Evolutionary conservation across 2,329 filamentous ascomycete species (phyloP), one percentile per base, ranked within the genome.

Genomic region (Hypomyces rosellus): DNA sequence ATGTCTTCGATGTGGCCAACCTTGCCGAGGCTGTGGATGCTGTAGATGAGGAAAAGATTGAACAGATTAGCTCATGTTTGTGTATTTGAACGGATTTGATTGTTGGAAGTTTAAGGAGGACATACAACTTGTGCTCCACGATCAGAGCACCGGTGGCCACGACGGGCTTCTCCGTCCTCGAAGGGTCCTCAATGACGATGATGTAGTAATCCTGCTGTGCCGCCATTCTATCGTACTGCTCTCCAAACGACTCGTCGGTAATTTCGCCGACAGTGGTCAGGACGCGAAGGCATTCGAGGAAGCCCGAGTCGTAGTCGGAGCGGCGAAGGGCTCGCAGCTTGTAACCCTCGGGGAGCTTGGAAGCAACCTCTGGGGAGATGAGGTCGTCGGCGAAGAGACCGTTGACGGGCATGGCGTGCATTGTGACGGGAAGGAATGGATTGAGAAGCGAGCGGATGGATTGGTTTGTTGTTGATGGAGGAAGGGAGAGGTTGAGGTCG

Each of bases 1-100:
- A 99, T 96, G 67, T 99, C 93, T 70, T 97, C 93, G 69, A 97
- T 96, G 71, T 97, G 93, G 12, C 92, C 93, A 22, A 96, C 92
- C 18, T 85, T 74, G 46, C 88, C 88, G 41, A 93, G 79, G 59
- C 81, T 82, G 68, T 92, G 88, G 60, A 93, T 91, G 67, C 84
- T 87, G 59, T 58, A 36, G 30, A 22, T 33, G 33, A 38, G 44
- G 39, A 43, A 38, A 47, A 33, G 8, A 6, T 30, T 11, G 9
- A 30, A 30, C 6, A 30, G 25, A 30, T 30, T 30, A 30, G 25
- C 25, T 8, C 25, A 8, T 11, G 25, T 30, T 30, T 61, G 45
- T 61, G 63, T 50, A 39, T 38, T 22, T 45, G 25, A 33, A 16
- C 14, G 14, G 16, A 16, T n/a, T n/a, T 4, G 25, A 18, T 8